Evolutionary conservation across 2,329 filamentous ascomycete species (phyloP), one percentile per base, ranked within the genome.

Genomic region (Aspergillus ochraceus): DNA sequence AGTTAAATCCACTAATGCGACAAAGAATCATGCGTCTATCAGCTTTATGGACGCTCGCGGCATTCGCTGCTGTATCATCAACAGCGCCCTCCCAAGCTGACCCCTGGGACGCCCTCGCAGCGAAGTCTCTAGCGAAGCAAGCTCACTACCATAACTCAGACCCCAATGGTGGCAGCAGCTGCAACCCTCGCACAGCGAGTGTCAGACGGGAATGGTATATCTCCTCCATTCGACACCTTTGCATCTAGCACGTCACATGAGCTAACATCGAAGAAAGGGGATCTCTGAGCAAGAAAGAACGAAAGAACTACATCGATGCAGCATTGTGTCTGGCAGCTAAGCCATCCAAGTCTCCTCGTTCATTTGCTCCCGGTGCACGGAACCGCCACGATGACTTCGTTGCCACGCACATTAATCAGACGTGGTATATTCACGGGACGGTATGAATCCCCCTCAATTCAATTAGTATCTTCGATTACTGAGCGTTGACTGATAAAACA

Each of bases 321-420:
- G 76, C 81, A 52, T 70, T 78, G 46, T 84, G 82, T 56, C 66
- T 84, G 19, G 46, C 54, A 1, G 39, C 52, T 1, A 60, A 59
- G 9, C 45, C 50, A 6, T 19, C 57, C 6, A 54, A 54, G 10
- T 36, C 45, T 30, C 22, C 70, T 67, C 11, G 70, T 0, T 63
- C 68, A 0, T 68, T 73, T 12, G 77, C 75, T 0, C 71, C 80
- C 0, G 82, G 82, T 2, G 80, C 77, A 2, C 74, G 72, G 58
- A 78, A 74, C 61, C 81, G 58, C n/a, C 83, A 78, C 59, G 83
- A 85, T 64, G 83, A 85, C 60, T 84, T 79, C 49, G 73, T 82
- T 6, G 80, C 77, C 5, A 74, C 76, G 0, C 83, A 85, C 60
- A 77, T 85, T 58, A 79, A 81, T 55, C 75, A 80, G 61, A 82